phyloP scores from a whole-genome alignment of 2,329 filamentous ascomycete species.

The Fusarium bactridioides region DNA sequence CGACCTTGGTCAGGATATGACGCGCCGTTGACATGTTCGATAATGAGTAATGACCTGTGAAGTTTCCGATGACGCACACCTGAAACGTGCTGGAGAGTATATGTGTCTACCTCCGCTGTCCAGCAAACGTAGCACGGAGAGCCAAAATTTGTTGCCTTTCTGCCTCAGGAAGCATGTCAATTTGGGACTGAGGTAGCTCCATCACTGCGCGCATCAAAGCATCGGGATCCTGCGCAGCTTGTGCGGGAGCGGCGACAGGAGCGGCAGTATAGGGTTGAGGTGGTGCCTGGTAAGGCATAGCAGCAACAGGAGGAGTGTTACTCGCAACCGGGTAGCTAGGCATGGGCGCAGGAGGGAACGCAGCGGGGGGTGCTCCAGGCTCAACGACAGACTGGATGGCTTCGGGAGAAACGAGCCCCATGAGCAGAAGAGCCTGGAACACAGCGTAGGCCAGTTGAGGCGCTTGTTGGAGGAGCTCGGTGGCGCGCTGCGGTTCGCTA shows the following conservation, averaged over 20 bases:
- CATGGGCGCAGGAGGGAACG: constrained; percentile 48
- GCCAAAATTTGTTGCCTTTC: constrained; percentile 82
- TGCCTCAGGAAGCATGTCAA: constrained; percentile 78
- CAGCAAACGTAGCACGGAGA: constrained; percentile 70
- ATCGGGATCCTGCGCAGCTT: constrained; percentile 65
- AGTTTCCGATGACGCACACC: not conserved
- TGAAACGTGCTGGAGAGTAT: not conserved
- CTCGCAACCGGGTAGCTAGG: constrained; percentile 37
- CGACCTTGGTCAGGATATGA: constrained; percentile 8
- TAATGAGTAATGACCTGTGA: not conserved
- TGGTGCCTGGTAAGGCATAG: constrained; percentile 57
- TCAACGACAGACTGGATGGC: constrained; percentile 85
- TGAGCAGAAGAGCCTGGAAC: constrained; percentile 91
- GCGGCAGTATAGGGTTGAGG: constrained; percentile 49
- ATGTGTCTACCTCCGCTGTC: constrained; percentile 45
- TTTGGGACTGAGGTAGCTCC: constrained; percentile 79
- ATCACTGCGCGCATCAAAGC: constrained; percentile 83
- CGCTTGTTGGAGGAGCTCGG: constrained; percentile 84
- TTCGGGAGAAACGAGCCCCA: constrained; percentile 88
- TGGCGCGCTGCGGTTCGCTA: constrained; percentile 82
- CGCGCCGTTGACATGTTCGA: not conserved
- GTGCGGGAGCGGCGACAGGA: constrained; percentile 44
- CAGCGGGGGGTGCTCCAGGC: constrained; percentile 53
- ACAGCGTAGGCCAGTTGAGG: constrained; percentile 94
- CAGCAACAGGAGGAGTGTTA: constrained; percentile 57